Evolutionary conservation across 495 filamentous ascomycete genomes (phyloP).

Genomic region (Hypoxylon trugodes): DNA sequence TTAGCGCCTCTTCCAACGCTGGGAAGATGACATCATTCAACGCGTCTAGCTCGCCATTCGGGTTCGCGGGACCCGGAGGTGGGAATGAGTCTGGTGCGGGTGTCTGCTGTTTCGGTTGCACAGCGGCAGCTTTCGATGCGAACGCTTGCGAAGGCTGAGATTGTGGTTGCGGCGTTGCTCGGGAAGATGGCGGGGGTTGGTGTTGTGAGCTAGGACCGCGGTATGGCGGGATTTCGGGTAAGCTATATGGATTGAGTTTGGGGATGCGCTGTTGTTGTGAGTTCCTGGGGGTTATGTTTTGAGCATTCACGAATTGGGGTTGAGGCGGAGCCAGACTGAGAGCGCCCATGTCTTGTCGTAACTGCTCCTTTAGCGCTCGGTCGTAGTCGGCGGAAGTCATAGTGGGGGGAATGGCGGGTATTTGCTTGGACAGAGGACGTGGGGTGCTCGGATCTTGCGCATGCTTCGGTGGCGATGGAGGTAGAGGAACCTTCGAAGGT

Average conservation of each 20-base stretch:
- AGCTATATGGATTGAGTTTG: constrained; percentile 48
- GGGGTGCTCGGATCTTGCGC: constrained; percentile 54
- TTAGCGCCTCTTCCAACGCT: constrained; percentile 86
- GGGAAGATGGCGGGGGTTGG: constrained; percentile 46
- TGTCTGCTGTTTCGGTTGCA: constrained; percentile 33
- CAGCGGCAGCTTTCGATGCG: constrained; percentile 40
- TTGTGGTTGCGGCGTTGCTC: constrained; percentile 39
- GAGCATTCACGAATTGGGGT: constrained; percentile 15
- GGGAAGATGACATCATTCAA: constrained; percentile 87
- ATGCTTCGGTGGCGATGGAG: constrained; percentile 60
- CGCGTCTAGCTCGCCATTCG: constrained; percentile 63
- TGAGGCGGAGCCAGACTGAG: constrained; percentile 46
- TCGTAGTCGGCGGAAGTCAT: constrained; percentile 66
- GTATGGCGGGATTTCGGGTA: constrained; percentile 65
- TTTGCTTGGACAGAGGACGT: constrained; percentile 49
- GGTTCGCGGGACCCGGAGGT: constrained; percentile 54
- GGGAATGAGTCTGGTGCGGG: constrained; percentile 49
- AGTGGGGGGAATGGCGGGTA: constrained; percentile 43
- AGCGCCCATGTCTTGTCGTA: constrained; percentile 66
- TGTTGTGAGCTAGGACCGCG: constrained; percentile 51
- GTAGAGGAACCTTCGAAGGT: constrained; percentile 71
- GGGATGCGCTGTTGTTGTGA: constrained; percentile 30
- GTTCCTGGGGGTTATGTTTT: constrained; percentile 40
- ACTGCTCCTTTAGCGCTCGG: constrained; percentile 64
- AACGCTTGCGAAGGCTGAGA: constrained; percentile 39